These are phyloP conservation scores for Jacaranda copaia DNA, from an alignment of 257 asterid genomes.

Conservation along the genomic window DNA sequence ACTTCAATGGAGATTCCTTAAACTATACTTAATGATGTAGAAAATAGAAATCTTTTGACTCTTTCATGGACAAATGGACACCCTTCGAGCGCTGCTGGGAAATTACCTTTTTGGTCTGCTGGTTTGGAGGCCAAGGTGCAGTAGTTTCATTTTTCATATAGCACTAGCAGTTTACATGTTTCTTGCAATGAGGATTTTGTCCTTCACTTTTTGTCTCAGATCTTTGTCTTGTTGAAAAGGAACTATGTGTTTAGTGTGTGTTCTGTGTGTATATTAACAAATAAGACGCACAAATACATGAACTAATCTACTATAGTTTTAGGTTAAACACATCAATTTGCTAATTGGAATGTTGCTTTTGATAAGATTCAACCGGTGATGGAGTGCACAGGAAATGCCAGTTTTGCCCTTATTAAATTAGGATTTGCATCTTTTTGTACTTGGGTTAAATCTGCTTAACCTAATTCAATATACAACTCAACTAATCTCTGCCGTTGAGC, in stretches of 20 bases:
- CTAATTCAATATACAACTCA: no score
- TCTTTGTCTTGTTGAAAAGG: slow-evolving; percentile 1
- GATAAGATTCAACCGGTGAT: no score
- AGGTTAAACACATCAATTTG: no score
- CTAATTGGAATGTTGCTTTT: no score
- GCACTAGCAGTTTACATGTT: not conserved
- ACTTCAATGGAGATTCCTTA: slow-evolving; percentile 49
- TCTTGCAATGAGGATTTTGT: not conserved
- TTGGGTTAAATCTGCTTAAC: no score
- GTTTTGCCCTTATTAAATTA: no score
- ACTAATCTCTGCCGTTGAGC: no score
- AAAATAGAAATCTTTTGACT: slow-evolving; percentile 15
- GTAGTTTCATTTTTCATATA: not conserved
- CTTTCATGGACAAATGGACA: slow-evolving; percentile 36
- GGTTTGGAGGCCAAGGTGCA: not conserved
- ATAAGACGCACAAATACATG: not conserved
- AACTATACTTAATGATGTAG: slow-evolving; percentile 40
- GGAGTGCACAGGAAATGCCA: no score
- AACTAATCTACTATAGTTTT: not conserved
- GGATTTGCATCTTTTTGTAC: no score
- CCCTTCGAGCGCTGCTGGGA: not conserved
- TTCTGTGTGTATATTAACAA: not conserved
- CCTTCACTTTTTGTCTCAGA: slow-evolving; percentile 7
- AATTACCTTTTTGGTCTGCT: slow-evolving; percentile 35
- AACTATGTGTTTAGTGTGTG: no score